Evolutionary conservation across 2,329 filamentous ascomycete genomes (phyloP), one percentile per base, ranked within the genome.

Genomic region (Pyrenophora seminiperda): DNA sequence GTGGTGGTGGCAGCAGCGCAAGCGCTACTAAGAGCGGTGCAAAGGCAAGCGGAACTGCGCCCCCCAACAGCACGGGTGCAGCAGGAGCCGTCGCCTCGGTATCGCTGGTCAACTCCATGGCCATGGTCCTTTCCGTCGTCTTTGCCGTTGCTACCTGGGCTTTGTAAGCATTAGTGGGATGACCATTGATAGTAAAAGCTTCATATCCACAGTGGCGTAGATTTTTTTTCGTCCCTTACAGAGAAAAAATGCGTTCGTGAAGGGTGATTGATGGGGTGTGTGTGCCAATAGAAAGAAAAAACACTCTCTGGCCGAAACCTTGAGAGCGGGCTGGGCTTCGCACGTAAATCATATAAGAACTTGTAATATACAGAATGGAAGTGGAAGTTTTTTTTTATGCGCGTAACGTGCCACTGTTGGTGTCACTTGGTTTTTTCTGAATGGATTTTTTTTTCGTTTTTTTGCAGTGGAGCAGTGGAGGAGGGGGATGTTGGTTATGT

Each of bases 51-150:
- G 32, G 32, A 10, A 17, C 48, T 11, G n/a, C 24, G 15, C 34
- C 24, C 14, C 32, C 46, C 10, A 32, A 36, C 9, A 39, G 44
- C 31, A 52, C 47, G 15, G 52, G 53, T 30, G 59, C 51, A 0
- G 59, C 51, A 0, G 53, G 52, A 37, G 54, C 56, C 19, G 32
- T 44, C 27, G 57, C 43, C 14, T 59, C 62, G 2, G 55, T 63
- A 1, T 56, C 61, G 5, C 33, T 55, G 6, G 47, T 60, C 14
- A 65, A 65, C 54, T 57, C 58, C 20, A 62, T 62, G 55, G 56
- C 62, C 20, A 58, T 67, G 55, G 60, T 48, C 9, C 41, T 67
- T 31, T 66, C 65, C 3, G 58, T 62, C n/a, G 55, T 66, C 41
- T 64, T 66, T 19, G 63, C 62, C 11, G 42, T 56, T 6, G 62